Evolutionary conservation across 2,329 filamentous ascomycete species (phyloP), one percentile per base, ranked within the genome.

Genomic region (Acephala macrosclerotiorum): DNA sequence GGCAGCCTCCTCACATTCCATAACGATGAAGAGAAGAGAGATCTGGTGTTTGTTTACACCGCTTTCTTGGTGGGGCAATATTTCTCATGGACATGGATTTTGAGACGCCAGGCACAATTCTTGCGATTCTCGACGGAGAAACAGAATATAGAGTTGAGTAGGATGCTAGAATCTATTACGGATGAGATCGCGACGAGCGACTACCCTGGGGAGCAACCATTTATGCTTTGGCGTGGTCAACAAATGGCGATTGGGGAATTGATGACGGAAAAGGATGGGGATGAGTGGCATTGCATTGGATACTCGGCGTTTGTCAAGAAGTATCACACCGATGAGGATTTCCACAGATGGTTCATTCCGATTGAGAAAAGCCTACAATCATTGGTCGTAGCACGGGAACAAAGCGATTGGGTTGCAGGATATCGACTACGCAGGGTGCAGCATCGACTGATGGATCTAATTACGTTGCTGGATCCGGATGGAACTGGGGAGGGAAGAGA

Each of bases 201-300:
- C 25, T 40, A 60, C 8, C 14, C 20, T 14, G 72, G 65, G 9
- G 72, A 72, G 18, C 57, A 64, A n/a, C 65, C 71, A 14, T 72
- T 72, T n/a, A 73, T 72, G 72, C 68, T 73, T 29, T 73, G 72
- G 72, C 65, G 70, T 33, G 72, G 72, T 35, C 71, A 73, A 29
- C 72, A 73, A 55, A 73, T 73, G 71, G 72, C 72, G 7, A 73
- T 73, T 2, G 72, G 72, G 26, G 72, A 73, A 53, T 55, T 67
- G 53, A 72, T 73, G 72, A 72, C 72, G 22, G 55, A 59, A 36
- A 42, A 53, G 22, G 35, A 47, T 26, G 56, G 58, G 1, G 61
- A 60, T 55, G 55, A 64, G 33, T 20, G 38, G 20, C 51, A 60
- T 47, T 64, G 61, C 7, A 64, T 64, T 11, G 61, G 61, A 2